Conservation (phyloP, 441 rosid species). For the Theobroma grandiflorum region DNA sequence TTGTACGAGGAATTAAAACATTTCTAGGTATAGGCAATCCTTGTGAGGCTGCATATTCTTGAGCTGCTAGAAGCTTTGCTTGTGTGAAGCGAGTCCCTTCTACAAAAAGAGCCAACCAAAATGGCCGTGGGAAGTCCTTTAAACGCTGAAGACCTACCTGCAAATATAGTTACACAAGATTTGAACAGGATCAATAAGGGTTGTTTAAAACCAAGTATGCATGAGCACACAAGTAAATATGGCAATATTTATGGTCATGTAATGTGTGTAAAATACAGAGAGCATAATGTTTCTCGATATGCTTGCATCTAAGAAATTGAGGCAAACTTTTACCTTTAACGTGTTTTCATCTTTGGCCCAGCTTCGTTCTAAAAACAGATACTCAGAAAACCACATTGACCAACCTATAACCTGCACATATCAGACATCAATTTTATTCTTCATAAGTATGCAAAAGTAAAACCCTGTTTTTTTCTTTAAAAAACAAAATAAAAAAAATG, state of each 20-base stretch:
- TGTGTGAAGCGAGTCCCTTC: conserved; percentile 86
- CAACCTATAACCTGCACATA: conserved; percentile 76
- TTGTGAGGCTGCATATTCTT: conserved; percentile 73
- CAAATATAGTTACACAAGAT: conserved; percentile 38
- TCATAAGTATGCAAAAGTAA: conserved; percentile 22
- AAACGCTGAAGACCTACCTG: conserved; percentile 78
- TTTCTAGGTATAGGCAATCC: conserved; percentile 76
- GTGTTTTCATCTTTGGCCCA: conserved; percentile 89
- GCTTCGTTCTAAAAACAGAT: conserved; percentile 77
- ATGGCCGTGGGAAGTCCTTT: conserved; percentile 71
- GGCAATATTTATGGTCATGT: conserved; percentile 12
- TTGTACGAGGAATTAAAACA: conserved; percentile 85
- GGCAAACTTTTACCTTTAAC: conserved; percentile 51
- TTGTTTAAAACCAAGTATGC: not conserved
- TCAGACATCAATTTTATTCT: conserved; percentile 21
- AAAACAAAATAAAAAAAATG: not conserved
- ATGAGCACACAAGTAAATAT: not conserved
- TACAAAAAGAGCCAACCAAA: conserved; percentile 86
- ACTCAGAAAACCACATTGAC: conserved; percentile 95
- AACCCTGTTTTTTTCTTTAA: conserved; percentile 1
- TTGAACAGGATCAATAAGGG: conserved; percentile 23
- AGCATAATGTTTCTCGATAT: not conserved
- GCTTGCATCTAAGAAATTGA: not conserved
- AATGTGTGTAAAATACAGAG: conserved; percentile 16
- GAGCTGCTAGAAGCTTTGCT: conserved; percentile 84